Evolutionary conservation across 768 basidiomycete species (phyloP), one percentile per base, ranked within the genome.

Genomic region (Tylopilus felleus): DNA sequence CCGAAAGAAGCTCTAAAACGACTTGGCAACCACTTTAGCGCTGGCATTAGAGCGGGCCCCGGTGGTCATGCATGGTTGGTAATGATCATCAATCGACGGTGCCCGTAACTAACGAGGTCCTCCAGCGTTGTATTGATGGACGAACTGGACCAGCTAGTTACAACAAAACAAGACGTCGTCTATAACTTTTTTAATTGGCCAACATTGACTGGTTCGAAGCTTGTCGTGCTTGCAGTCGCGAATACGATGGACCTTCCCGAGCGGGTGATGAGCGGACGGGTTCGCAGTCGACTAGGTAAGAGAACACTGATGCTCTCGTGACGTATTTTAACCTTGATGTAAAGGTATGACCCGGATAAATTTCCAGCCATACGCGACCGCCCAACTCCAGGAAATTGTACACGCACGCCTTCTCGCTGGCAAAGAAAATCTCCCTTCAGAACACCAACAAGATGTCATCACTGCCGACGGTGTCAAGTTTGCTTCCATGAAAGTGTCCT

Each of bases 161-260:
- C 96, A 1, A 77, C 88, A 17, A 97, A 97, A 67, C 96, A 99
- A 69, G 96, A 99, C 54, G 96, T 99, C 10, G 90, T 99, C 21
- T 99, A 99, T 73, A 98, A 98, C 65, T 98, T 99, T 73, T 98
- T 98, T 80, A 98, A 99, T 68, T 99, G 97, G 96, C 97, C 97
- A 2, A 96, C 94, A 4, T 76, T 97, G 47, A 78, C 81, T 0
- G 85, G 84, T 19, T 94, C 93, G 53, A 91, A 90, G 68, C 80
- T 99, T 6, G 85, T 98, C 48, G 97, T 99, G 2, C 82, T 99
- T 47, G 96, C 97, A 0, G 94, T 99, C 1, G 97, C 97, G 8
- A 99, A 98, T 67, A 94, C 96, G 28, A 96, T 97, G 90, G 96
- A 98, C 65, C 78, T 98, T 50, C 97, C 97, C 0, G 96, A 98